A percentile compares a stretch with the other conserved stretches of the same genome.
Evolutionary conservation across 345 rosid genomes (phyloP).

Genomic region (Citrus reticulata): DNA sequence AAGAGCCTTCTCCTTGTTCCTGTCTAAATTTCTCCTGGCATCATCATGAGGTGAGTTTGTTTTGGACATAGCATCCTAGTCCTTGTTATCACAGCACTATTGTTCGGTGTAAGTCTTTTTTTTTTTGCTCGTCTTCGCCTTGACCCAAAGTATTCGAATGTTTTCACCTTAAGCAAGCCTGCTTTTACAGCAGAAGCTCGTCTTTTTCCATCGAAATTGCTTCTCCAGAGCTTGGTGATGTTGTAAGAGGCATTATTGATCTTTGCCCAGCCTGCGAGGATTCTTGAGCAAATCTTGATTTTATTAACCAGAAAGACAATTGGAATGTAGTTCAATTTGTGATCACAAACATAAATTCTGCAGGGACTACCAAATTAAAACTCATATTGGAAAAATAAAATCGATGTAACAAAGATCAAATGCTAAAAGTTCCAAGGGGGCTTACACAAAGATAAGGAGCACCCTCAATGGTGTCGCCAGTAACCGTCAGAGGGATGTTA

Average conservation of each 20-base stretch:
- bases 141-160: slow-evolving; percentile 35
- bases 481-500: slow-evolving; percentile 46
- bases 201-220: slow-evolving; percentile 26
- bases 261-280: slow-evolving; percentile 22
- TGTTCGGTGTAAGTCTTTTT: slow-evolving; percentile 36
- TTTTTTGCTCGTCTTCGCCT: slow-evolving; percentile 22
- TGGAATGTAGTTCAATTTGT: slow-evolving; percentile 18
- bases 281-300: slow-evolving; percentile 22
- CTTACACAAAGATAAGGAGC: slow-evolving; percentile 32
- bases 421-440: neutral
- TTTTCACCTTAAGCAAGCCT: slow-evolving; percentile 45
- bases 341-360: neutral
- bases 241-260: slow-evolving; percentile 27
- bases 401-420: neutral
- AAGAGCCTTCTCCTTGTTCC: slow-evolving; percentile 26
- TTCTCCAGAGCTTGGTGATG: slow-evolving; percentile 24
- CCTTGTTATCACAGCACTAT: slow-evolving; percentile 26
- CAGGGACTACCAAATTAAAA: neutral
- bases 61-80: slow-evolving; percentile 28
- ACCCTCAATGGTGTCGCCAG: slow-evolving; percentile 22
- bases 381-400: neutral
- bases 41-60: slow-evolving; percentile 44
- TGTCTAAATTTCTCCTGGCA: slow-evolving; percentile 21
- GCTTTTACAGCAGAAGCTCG: slow-evolving; percentile 44
- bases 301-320: slow-evolving; percentile 40